phyloP scores from a whole-genome alignment of 1,284 basidiomycete species.

The Rhodotorula sp. region DNA sequence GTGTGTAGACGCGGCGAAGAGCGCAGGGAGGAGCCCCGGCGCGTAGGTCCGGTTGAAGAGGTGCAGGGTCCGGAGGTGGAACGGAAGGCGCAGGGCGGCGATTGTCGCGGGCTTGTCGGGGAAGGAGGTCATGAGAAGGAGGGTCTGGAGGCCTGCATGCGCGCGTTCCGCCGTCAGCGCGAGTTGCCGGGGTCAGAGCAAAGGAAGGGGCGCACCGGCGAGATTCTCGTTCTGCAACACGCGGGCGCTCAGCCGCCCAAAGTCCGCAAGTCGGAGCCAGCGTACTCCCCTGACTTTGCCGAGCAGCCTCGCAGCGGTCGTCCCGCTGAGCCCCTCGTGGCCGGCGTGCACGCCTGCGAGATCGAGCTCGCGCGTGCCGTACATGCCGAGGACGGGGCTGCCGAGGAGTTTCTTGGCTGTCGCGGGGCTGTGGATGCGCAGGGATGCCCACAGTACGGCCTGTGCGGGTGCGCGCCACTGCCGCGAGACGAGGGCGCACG shows the following conservation, averaged over 20 bases:
- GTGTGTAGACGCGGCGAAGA: constrained; percentile 7
- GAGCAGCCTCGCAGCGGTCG: constrained; percentile 25
- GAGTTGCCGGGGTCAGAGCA: not conserved
- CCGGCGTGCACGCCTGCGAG: constrained; percentile 31
- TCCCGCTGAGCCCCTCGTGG: constrained; percentile 21
- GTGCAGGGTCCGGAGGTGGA: constrained; percentile 21
- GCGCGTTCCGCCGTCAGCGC: rapidly evolving
- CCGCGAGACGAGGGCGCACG: constrained; percentile 6
- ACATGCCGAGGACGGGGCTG: constrained; percentile 11
- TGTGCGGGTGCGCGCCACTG: constrained; percentile 23
- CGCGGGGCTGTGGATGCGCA: constrained; percentile 10
- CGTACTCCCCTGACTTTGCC: constrained; percentile 13
- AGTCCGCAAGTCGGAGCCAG: constrained; percentile 23
- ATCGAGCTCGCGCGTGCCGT: constrained; percentile 5
- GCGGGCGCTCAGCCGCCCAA: constrained; percentile 20
- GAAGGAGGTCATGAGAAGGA: constrained; percentile 25
- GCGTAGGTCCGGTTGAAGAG: constrained; percentile 33
- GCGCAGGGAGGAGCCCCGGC: constrained; percentile 6
- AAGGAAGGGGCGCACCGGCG: constrained; percentile 8
- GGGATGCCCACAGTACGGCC: constrained; percentile 13
- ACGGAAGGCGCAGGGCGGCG: constrained; percentile 19
- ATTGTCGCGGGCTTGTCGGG: constrained; percentile 26
- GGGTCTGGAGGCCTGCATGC: constrained; percentile 10
- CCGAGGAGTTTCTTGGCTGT: constrained; percentile 13
- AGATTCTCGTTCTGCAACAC: constrained; percentile 24